These are phyloP conservation scores for Tuctoria greenei DNA, from an alignment of 176 grass and related monocot species.

Conservation along the genomic window DNA sequence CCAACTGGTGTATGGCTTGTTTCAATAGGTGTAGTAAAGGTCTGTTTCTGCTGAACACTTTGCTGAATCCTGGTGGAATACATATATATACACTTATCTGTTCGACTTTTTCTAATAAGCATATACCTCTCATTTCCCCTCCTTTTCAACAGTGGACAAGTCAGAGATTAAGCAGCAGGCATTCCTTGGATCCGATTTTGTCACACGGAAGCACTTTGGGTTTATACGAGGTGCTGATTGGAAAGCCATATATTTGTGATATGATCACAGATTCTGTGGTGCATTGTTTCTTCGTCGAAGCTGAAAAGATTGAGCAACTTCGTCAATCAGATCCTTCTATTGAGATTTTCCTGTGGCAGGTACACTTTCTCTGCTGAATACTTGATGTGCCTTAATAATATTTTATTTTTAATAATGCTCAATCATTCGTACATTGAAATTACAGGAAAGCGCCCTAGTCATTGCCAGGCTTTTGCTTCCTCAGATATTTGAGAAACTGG, in stretches of 20 bases:
- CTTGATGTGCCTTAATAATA: too few species aligned
- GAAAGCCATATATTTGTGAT: conserved; percentile 88
- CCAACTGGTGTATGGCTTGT: conserved; percentile 80
- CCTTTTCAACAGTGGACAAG: conserved; percentile 68
- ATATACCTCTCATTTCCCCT: neutral
- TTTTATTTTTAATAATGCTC: neutral
- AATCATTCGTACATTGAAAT: conserved; percentile 4
- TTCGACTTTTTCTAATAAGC: conserved; percentile 26
- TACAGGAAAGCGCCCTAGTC: conserved; percentile 77
- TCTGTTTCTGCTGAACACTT: conserved; percentile 29
- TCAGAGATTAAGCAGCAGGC: conserved; percentile 63
- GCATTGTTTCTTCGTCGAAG: conserved; percentile 90
- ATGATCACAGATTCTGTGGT: conserved; percentile 78
- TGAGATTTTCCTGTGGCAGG: conserved; percentile 95
- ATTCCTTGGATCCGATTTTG: conserved; percentile 77
- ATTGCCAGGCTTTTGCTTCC: conserved; percentile 75
- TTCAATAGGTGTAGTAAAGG: conserved; percentile 83
- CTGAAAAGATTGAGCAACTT: conserved; percentile 78
- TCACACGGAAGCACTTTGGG: conserved; percentile 88
- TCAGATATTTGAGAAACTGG: conserved; percentile 87
- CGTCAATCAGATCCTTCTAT: conserved; percentile 55
- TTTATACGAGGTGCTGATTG: conserved; percentile 79
- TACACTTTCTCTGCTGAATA: conserved; percentile 23
- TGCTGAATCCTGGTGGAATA: neutral
- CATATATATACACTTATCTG: neutral